Evolutionary conservation across 2,329 filamentous ascomycete genomes (phyloP), one percentile per base, ranked within the genome.

Genomic region (Orbilia blumenaviensis): DNA sequence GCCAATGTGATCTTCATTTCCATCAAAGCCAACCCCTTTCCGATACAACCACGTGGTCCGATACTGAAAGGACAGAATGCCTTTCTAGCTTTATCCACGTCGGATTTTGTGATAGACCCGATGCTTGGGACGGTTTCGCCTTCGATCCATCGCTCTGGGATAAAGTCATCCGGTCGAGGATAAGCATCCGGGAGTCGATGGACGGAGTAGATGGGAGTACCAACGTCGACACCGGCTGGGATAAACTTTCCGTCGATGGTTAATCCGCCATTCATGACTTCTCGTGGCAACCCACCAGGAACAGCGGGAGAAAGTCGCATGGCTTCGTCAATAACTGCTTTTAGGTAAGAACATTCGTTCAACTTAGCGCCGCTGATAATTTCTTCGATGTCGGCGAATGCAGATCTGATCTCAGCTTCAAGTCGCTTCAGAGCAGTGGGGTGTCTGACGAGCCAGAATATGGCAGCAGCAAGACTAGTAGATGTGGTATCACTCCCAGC

Each of bases 51-150:
- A 9, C 90, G 84, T 0, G 90, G 88, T 0, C 91, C 91, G 77
- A 92, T 84, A 50, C 87, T 89, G 79, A 93, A 93, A 1, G 92
- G 90, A 77, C 90, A 92, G 83, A 92, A 94, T 0, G 91, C 91
- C 34, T 85, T 86, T 60, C 90, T 87, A 1, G 91, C 90, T 3
- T 84, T 80, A 1, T 85, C 83, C 1, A 88, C 83, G 62, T 83
- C 80, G 0, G 88, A n/a, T 16, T 64, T 75, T 9, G 71, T 75
- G 25, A 75, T 86, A 1, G 85, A 84, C 69, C 86, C 85, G 3
- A 29, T 81, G 79, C 67, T 81, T 82, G 41, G 83, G 79, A 14
- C 61, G 73, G 79, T 82, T 73, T n/a, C 66, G 12, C 66, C 66
- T 66, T 77, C 73, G 29, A 77, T 54, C 90, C 90, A 92, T 25